Percentiles rank a stretch among this genome's conserved stretches.
These are phyloP conservation scores for Bromus sterilis DNA, from an alignment of 176 grass and related monocot species.

Conservation along the genomic window DNA sequence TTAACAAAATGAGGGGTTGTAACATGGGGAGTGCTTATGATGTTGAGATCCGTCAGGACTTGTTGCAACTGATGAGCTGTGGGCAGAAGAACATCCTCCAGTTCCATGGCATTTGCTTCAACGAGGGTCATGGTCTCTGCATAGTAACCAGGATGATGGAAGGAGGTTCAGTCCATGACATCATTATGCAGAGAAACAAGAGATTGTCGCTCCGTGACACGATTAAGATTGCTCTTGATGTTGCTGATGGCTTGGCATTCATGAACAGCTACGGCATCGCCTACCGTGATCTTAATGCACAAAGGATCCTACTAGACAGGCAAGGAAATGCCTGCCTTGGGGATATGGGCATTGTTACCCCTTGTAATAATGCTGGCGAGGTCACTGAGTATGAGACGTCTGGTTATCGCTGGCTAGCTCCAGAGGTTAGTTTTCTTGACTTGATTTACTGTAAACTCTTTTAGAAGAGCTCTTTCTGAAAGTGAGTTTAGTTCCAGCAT, in stretches of 20 bases:
- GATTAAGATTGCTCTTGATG: conserved; percentile 67
- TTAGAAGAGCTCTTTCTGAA: conserved; percentile 1
- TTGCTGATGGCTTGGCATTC: conserved; percentile 73
- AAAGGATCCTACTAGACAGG: conserved; percentile 72
- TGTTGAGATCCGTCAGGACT: conserved; percentile 80
- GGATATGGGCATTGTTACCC: conserved; percentile 87
- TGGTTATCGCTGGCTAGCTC: conserved; percentile 93
- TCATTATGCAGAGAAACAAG: conserved; percentile 67
- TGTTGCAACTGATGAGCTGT: conserved; percentile 96
- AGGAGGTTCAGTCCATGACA: conserved; percentile 73
- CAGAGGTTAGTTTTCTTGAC: conserved; percentile 65
- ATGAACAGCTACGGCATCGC: conserved; percentile 88
- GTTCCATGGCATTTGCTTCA: conserved; percentile 84
- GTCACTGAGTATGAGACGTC: conserved; percentile 93
- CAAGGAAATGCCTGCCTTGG: conserved; percentile 89
- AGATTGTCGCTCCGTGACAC: conserved; percentile 52
- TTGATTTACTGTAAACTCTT: not conserved
- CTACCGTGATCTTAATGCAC: conserved; percentile 81
- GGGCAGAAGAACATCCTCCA: conserved; percentile 91
- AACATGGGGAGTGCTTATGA: conserved; percentile 89
- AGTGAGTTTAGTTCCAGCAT: not conserved
- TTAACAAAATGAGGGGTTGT: conserved; percentile 90
- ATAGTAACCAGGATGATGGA: conserved; percentile 94
- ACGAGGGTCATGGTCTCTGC: conserved; percentile 73
- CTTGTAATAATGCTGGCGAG: conserved; percentile 91